Percentiles rank a stretch among this genome's conserved stretches.
phyloP scores from a whole-genome alignment of 495 filamentous ascomycete species.

The Lindgomyces ingoldianus region DNA sequence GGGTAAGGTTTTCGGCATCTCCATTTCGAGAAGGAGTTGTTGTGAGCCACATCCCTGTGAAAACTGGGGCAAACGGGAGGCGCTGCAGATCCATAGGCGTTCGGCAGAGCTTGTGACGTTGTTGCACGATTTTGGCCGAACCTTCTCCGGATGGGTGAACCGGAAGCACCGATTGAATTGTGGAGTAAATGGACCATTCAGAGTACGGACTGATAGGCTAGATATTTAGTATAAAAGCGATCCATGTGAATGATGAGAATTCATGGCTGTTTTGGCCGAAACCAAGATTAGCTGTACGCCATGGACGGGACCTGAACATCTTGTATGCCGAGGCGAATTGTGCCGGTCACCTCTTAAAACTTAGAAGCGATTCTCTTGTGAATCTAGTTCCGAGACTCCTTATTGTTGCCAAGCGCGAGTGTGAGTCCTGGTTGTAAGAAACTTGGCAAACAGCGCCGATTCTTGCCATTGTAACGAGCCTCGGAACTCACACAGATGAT shows the following conservation, averaged over 20 bases:
- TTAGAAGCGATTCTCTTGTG: constrained; percentile 12
- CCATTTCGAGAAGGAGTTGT: constrained; percentile 14
- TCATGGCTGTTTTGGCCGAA: not conserved
- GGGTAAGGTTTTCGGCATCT: constrained; percentile 19
- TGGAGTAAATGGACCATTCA: not conserved
- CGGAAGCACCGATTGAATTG: not conserved
- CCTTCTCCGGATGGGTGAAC: not conserved
- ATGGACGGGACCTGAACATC: not conserved
- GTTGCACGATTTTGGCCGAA: constrained; percentile 21
- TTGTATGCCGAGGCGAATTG: not conserved
- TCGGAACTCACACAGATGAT: too few species aligned
- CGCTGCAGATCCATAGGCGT: constrained; percentile 23
- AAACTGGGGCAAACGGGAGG: constrained; percentile 3
- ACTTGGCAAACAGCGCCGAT: not conserved
- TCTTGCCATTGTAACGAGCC: too few species aligned
- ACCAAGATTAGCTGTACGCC: not conserved
- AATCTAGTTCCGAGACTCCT: not conserved
- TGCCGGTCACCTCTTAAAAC: not conserved
- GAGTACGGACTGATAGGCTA: not conserved
- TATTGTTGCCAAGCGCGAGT: not conserved
- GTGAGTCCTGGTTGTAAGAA: not conserved
- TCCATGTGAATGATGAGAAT: not conserved
- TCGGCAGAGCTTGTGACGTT: constrained; percentile 16
- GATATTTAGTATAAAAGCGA: not conserved
- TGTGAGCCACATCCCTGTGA: constrained; percentile 21